phyloP scores from a whole-genome alignment of 352 stramenopile species.

The Elongisporangium undulatum region DNA sequence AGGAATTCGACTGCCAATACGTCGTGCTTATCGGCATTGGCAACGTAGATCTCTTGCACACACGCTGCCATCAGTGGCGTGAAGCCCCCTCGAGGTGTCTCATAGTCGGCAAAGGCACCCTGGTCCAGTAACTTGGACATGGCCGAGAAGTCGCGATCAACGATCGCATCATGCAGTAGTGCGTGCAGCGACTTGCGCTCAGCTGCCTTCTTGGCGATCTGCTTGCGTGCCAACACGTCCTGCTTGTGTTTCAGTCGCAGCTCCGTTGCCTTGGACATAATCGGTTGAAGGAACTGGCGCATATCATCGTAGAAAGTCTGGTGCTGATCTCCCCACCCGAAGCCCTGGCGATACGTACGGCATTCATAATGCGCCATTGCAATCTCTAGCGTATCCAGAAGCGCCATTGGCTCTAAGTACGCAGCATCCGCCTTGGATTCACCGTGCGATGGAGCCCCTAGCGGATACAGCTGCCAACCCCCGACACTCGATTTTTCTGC shows the following conservation, averaged over 20 bases:
- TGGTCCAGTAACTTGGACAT: conserved; percentile 39
- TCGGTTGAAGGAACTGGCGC: conserved; percentile 18
- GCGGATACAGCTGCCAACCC: neutral
- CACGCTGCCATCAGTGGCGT: conserved; percentile 53
- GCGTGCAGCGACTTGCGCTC: conserved; percentile 42
- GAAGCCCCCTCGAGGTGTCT: conserved; percentile 30
- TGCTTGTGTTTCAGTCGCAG: conserved; percentile 12
- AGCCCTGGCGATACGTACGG: conserved; percentile 19
- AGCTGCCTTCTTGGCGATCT: conserved; percentile 32
- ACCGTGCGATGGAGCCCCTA: neutral
- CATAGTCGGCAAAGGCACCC: conserved; percentile 64
- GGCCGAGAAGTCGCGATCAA: conserved; percentile 30
- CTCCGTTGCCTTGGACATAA: conserved; percentile 16
- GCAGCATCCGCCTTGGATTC: neutral
- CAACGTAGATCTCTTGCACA: conserved; percentile 49
- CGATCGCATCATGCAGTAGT: conserved; percentile 39
- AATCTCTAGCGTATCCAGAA: conserved; percentile 43
- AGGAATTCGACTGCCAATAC: conserved; percentile 61
- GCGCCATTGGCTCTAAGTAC: conserved; percentile 23
- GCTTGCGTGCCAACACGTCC: conserved; percentile 40
- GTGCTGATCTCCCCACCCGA: conserved; percentile 25
- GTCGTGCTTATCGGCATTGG: conserved; percentile 40
- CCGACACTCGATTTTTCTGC: neutral
- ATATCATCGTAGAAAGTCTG: conserved; percentile 36
- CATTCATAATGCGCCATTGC: conserved; percentile 41